These are phyloP conservation scores for Thelephora aurantiotincta DNA, from an alignment of 768 basidiomycete species.

Conservation along the genomic window DNA sequence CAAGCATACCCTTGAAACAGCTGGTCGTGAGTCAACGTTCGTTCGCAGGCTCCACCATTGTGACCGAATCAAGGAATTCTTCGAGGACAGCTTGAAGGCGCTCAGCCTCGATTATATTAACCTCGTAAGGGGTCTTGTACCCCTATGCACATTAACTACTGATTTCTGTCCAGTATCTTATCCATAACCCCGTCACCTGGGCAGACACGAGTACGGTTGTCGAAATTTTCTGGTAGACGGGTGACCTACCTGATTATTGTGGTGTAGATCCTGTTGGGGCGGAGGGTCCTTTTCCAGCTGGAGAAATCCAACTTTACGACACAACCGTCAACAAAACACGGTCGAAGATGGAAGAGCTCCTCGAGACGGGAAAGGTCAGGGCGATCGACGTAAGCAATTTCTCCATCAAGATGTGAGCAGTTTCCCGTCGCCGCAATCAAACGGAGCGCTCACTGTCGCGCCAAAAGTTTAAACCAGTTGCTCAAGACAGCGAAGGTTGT, in stretches of 20 bases:
- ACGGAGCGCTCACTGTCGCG: not conserved
- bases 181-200: not conserved
- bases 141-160: conserved; percentile 18
- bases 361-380: conserved; percentile 29
- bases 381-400: conserved; percentile 51
- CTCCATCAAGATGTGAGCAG: conserved; percentile 35
- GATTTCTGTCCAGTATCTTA: not conserved
- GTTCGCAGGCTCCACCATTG: conserved; percentile 23
- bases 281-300: conserved; percentile 11
- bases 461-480: conserved; percentile 14
- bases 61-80: conserved; percentile 13
- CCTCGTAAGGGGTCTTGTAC: conserved; percentile 32
- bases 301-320: conserved; percentile 7
- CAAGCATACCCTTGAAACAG: conserved; percentile 9
- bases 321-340: conserved; percentile 27
- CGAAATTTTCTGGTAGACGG: not conserved
- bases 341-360: conserved; percentile 36
- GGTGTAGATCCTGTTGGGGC: conserved; percentile 22
- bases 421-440: not conserved
- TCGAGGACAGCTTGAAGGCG: conserved; percentile 16
- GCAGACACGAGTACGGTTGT: not conserved
- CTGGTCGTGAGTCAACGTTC: conserved; percentile 11
- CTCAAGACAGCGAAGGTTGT: conserved; percentile 17
- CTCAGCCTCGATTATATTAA: conserved; percentile 19
- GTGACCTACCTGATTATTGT: conserved; percentile 7